Evolutionary conservation across 768 basidiomycete genomes (phyloP).

Genomic region (Pleurotus djamor): DNA sequence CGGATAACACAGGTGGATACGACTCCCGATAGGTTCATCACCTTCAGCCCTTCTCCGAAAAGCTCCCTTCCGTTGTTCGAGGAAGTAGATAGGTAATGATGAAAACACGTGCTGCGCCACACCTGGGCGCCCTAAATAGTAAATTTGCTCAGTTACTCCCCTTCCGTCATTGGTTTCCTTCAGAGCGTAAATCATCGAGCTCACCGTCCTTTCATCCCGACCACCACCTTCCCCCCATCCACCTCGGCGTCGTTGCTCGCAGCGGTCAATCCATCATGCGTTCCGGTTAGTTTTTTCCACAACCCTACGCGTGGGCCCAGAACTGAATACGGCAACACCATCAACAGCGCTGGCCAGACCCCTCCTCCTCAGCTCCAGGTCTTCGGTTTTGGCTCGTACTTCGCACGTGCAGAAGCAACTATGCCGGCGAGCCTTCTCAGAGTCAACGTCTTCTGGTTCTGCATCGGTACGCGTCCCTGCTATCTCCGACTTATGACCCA

Average conservation of each 20-base stretch:
- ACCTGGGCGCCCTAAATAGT: neutral
- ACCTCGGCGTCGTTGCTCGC: neutral
- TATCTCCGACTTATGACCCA: neutral
- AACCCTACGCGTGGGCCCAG: slow-evolving; percentile 4
- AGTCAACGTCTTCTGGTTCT: neutral
- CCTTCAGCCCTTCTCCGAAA: neutral
- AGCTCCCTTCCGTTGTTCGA: neutral
- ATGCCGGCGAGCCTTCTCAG: slow-evolving; percentile 5
- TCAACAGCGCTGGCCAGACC: slow-evolving; percentile 1
- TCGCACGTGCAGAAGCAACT: slow-evolving; percentile 5
- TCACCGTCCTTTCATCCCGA: neutral
- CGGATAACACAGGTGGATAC: neutral
- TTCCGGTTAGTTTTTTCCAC: neutral
- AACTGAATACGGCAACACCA: neutral
- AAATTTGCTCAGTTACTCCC: neutral
- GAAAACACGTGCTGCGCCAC: slow-evolving; percentile 3
- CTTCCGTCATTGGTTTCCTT: neutral
- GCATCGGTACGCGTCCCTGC: neutral
- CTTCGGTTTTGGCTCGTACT: neutral
- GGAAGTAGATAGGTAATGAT: neutral
- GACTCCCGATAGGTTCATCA: neutral
- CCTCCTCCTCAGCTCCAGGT: slow-evolving; percentile 2
- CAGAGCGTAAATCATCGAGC: neutral
- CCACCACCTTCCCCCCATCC: neutral
- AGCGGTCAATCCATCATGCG: neutral